A percentile compares a stretch with the other conserved stretches of the same genome.
phyloP scores from a whole-genome alignment of 805 yeast genomes.

The Zygotorulaspora florentina region DNA sequence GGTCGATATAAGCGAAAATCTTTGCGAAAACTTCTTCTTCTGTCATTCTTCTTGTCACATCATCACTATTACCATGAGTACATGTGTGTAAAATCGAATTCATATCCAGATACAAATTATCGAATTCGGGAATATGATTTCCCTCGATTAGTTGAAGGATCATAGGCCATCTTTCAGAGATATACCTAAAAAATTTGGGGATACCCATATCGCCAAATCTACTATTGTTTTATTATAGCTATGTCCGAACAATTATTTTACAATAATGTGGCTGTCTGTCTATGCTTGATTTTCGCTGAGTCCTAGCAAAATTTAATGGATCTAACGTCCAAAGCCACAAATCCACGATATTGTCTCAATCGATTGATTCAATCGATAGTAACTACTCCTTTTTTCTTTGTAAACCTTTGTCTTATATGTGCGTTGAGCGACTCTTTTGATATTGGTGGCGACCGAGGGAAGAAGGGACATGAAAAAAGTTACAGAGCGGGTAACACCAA shows the following conservation, averaged over 20 bases:
- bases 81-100: conserved; percentile 92
- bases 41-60: conserved; percentile 56
- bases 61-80: conserved; percentile 78
- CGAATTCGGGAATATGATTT: conserved; percentile 85
- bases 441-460: too few relatives aligned
- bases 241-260: not conserved
- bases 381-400: too few relatives aligned
- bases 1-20: conserved; percentile 93
- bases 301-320: too few relatives aligned
- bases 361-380: too few relatives aligned
- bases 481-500: too few relatives aligned
- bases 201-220: conserved; percentile 57
- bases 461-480: too few relatives aligned
- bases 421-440: too few relatives aligned
- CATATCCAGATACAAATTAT: conserved; percentile 94
- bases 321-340: too few relatives aligned
- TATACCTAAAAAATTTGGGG: conserved; percentile 93
- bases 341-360: too few relatives aligned
- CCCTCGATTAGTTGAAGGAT: conserved; percentile 83
- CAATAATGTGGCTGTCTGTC: too few relatives aligned
- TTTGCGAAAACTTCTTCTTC: conserved; percentile 91
- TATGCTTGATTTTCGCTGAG: too few relatives aligned
- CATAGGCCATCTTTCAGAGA: conserved; percentile 98
- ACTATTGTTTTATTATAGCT: conserved; percentile 1
- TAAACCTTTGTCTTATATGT: too few relatives aligned